Base-by-base conservation (phyloP, 176 grass and related monocot species). In the Rhynchospora pubera region DNA sequence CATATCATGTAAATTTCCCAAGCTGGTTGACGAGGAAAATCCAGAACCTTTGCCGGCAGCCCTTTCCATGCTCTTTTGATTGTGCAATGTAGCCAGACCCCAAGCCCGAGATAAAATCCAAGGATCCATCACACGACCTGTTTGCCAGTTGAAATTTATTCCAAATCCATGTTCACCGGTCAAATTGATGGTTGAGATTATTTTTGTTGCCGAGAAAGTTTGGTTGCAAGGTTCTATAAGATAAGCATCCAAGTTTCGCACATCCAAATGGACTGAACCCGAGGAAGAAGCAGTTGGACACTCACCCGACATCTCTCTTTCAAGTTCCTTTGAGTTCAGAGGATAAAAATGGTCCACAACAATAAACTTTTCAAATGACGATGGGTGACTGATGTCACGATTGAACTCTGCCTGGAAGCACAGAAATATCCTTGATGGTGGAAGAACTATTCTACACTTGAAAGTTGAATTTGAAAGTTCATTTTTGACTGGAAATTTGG, bases 341-440 rank as follows among this genome's bases (percentile, higher is more conserved):
- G 62, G 53, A 72, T 84, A 65, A 18, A 63, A 83, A 80, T 99
- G 96, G 79, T 99, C 96, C 0, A 99, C 34, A 50, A 91, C 85
- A 58, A 99, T 77, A 65, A 99, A 87, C 82, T 93, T 93, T 86
- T 99, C 90, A n/a, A 88, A 83, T 62, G 65, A 64, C 21, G 89
- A 85, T 39, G 90, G 87, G 70, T 21, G 66, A 64, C 82, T 88
- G 57, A 95, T 89, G 79, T 95, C 89, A 12, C 62, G 68, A 53
- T 82, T 71, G 22, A 83, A 77, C 23, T 91, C 91, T 46, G 86
- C 87, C 62, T 92, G 92, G 86, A 99, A 99, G 64, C 87, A 99
- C 79, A 95, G 32, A 56, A 93, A 82, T 5, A 95, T 90, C 88
- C 96, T 94, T 82, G 87, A 45, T 9, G 71, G 87, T 46, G 87